Base-by-base conservation (phyloP, 2,329 filamentous ascomycete genomes). In the Dothideomycetes sp. region DNA sequence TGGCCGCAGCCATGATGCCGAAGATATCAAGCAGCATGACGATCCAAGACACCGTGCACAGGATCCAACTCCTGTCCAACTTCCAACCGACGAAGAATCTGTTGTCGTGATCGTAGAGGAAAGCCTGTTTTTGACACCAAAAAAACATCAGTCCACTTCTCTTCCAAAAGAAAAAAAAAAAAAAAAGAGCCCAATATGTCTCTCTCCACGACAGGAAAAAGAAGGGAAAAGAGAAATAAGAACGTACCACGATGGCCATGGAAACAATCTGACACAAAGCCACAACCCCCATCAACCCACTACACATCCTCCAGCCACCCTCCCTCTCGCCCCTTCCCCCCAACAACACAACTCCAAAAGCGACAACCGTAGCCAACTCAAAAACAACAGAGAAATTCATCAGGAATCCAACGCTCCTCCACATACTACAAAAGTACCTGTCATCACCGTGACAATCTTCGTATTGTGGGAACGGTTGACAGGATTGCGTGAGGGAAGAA, bases 361-460 rank as follows among this genome's bases (percentile, higher is more conserved):
- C 76, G 19, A 94, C 79, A n/a, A 94, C 63, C 5, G 79, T 79
- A 41, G 82, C 85, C 28, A 91, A 73, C 61, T 94, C 81, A 27
- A 91, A 59, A n/a, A 94, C 78, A 25, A 86, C 76, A 6, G 83
- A 75, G 52, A 95, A 84, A 38, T 80, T 84, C 67, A 94, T 86
- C 49, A 94, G 64, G 63, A 95, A 96, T 17, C 84, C 87, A 24
- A 86, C 79, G 18, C 79, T 85, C 45, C 84, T 76, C 89, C 89
- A 98, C 73, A 93, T 82, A 53, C 79, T 82, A 69, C 91, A 96
- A 64, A 96, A 95, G 54, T 79, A 77, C 37, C 77, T 72, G 51
- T 80, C 74, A 49, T 78, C 73, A 51, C 70, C 73, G 41, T 68
- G 65, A 62, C 84, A 89, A 57, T 85, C 79, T 43, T 74, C 68